Evolutionary conservation across 139 green algal genomes (phyloP).

Genomic region (Chlamydomonas applanata): DNA sequence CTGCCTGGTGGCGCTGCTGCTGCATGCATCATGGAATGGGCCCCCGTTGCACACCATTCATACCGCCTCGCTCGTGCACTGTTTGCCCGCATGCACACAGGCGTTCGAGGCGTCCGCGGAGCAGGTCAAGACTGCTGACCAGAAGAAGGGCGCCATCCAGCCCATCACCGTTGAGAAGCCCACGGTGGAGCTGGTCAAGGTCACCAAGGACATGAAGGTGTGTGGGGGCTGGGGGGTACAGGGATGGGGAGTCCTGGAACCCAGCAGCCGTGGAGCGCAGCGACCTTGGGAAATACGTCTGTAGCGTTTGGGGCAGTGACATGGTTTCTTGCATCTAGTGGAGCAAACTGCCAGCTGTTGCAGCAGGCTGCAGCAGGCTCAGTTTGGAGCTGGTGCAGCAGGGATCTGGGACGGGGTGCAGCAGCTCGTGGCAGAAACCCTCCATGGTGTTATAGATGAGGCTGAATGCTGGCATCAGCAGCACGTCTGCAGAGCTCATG

Average conservation of each 20-base stretch:
- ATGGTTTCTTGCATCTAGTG: not conserved
- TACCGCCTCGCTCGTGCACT: too few species aligned
- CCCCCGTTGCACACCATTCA: too few species aligned
- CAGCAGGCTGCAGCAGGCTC: too few species aligned
- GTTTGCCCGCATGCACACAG: constrained; percentile 14
- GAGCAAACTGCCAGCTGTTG: not conserved
- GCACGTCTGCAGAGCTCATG: too few species aligned
- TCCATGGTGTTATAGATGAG: too few species aligned
- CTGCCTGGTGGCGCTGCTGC: too few species aligned
- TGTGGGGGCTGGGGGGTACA: not conserved
- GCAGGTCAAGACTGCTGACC: constrained; percentile 66
- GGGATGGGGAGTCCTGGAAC: not conserved
- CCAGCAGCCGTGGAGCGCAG: not conserved
- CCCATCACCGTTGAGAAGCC: constrained; percentile 28
- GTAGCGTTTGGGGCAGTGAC: not conserved
- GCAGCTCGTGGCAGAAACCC: too few species aligned
- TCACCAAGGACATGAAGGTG: constrained; percentile 91
- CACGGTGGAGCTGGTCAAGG: constrained; percentile 75
- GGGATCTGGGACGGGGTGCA: too few species aligned
- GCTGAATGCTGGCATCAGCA: too few species aligned
- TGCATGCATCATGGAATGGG: too few species aligned
- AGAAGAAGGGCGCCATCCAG: constrained; percentile 40
- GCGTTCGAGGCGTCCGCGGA: constrained; percentile 78
- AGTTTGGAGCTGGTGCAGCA: too few species aligned
- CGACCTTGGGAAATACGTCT: not conserved